Evolutionary conservation across 1,139 yeast species (phyloP), one percentile per base, ranked within the genome.

Genomic region (Sugiyamaella pinicola): DNA sequence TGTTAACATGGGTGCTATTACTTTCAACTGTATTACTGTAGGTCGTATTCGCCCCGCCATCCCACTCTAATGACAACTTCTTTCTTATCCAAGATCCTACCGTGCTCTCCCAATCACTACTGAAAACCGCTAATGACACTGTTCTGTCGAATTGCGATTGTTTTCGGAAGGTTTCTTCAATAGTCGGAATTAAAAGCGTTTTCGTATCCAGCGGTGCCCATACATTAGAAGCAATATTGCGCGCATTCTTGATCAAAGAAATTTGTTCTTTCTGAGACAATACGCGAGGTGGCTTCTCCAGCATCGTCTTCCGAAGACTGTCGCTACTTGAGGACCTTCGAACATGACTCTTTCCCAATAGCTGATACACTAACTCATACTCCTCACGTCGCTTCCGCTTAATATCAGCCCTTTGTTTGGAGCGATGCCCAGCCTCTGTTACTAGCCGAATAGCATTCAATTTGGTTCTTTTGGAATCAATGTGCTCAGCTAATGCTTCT

Each of bases 401-500:
- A 31, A 57, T 56, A n/a, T 61, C 64, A 3, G 53, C 55, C 19
- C 54, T 49, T n/a, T 48, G 51, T 46, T 55, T 59, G 9, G 68
- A 61, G 13, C 38, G 19, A n/a, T n/a, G 39, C 2, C 64, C 65
- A 18, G 61, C 49, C 18, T 33, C 47, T 8, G 28, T 48, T 13
- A 64, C 38, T 31, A 57, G 62, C 37, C 58, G 59, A 4, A 77
- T 61, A 1, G 64, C 56, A n/a, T 54, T n/a, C 15, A 22, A 24
- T 13, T 24, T 41, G 8, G 34, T 62, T 18, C 57, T 61, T 52
- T 70, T 73, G 26, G 75, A 52, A 9, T 59, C 62, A 9, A 55
- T 57, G 1, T 65, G 59, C 49, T 71, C 66, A 0, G 87, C 84
- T 39, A 70, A 64, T 0, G 75, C 62, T 35, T 79, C 77, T 40